Evolutionary conservation across 768 basidiomycete genomes (phyloP).

Genomic region (Termitomyces sp.): DNA sequence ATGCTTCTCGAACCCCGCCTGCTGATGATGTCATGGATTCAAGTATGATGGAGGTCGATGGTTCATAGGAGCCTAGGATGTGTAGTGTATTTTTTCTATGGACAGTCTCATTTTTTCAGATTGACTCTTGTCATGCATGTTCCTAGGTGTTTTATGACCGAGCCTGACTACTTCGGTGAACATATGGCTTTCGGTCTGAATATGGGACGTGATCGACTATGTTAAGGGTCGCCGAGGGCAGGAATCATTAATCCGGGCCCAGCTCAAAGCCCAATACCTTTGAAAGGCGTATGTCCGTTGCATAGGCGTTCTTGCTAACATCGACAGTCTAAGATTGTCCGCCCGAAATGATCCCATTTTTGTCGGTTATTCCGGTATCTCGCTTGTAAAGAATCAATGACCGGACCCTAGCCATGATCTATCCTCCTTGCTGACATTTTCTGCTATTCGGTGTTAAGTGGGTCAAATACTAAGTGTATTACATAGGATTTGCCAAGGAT

Average conservation of each 20-base stretch:
- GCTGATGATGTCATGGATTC: conserved; percentile 21
- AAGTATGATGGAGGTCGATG: conserved; percentile 32
- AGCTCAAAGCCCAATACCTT: not conserved
- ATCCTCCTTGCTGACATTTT: not conserved
- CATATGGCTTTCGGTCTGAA: not conserved
- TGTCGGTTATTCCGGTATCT: not conserved
- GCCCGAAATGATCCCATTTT: not conserved
- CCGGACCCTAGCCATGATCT: not conserved
- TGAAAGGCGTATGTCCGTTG: not conserved
- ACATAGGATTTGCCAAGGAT: not conserved
- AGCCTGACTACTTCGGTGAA: not conserved
- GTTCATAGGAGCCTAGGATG: conserved; percentile 9
- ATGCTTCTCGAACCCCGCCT: conserved; percentile 14
- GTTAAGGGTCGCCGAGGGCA: not conserved
- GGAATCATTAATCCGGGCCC: not conserved
- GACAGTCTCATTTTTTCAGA: not conserved
- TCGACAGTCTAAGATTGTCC: not conserved
- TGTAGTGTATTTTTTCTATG: conserved; percentile 6
- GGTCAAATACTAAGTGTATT: not conserved
- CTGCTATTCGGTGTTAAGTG: not conserved
- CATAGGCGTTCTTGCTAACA: not conserved
- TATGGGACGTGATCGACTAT: not conserved
- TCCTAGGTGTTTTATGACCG: not conserved
- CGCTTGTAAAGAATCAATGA: not conserved
- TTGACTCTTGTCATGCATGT: not conserved